phyloP scores from a whole-genome alignment of 352 stramenopile genomes.

The Phytopythium litorale region DNA sequence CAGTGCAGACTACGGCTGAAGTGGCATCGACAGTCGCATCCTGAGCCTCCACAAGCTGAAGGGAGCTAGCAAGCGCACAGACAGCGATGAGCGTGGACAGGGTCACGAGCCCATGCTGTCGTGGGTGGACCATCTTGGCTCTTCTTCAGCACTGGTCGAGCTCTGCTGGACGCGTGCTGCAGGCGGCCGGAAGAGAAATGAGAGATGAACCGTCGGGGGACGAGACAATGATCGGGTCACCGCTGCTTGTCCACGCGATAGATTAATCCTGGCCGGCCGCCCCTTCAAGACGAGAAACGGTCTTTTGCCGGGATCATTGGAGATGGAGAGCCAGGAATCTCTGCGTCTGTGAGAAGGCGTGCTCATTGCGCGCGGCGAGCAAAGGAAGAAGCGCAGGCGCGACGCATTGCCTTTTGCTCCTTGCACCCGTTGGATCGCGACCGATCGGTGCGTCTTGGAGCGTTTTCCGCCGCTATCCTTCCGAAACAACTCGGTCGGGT shows the following conservation, averaged over 20 bases:
- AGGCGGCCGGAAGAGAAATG: not conserved
- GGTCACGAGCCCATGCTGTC: not conserved
- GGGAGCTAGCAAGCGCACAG: not conserved
- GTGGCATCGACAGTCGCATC: not conserved
- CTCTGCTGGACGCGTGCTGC: not conserved
- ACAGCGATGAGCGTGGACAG: conserved; percentile 1
- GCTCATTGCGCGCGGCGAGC: not conserved
- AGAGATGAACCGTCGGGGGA: not conserved
- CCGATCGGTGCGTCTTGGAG: not conserved
- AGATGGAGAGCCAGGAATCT: not conserved
- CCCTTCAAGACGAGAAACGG: not conserved
- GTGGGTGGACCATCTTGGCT: conserved; percentile 4
- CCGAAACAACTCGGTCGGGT: not conserved
- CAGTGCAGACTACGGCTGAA: not conserved
- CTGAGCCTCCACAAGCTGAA: not conserved
- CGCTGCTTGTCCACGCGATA: not conserved
- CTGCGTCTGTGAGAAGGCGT: not conserved
- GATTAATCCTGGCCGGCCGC: not conserved
- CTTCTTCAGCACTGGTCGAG: conserved; percentile 1
- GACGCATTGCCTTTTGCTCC: not conserved
- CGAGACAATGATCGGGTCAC: not conserved
- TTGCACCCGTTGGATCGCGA: not conserved
- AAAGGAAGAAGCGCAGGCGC: no score
- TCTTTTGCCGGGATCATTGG: not conserved
- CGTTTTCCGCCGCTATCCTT: not conserved